These are phyloP conservation scores for Syzygium aqueum DNA, from an alignment of 345 rosid genomes.

Conservation along the genomic window DNA sequence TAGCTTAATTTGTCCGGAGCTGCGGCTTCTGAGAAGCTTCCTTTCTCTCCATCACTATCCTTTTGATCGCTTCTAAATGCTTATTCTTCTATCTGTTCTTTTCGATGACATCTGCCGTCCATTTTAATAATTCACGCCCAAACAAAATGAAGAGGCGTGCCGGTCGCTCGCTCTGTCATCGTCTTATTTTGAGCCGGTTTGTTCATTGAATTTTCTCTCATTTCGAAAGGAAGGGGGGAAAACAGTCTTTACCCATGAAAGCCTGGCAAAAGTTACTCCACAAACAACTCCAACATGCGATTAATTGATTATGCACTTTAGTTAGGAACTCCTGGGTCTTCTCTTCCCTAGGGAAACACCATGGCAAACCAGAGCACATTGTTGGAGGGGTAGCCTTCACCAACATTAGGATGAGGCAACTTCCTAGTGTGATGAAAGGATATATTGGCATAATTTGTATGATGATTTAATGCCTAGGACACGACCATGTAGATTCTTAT, in stretches of 20 bases:
- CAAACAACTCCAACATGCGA: background rate
- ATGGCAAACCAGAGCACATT: background rate
- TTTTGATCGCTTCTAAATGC: background rate
- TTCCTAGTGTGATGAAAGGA: background rate
- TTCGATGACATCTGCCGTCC: background rate
- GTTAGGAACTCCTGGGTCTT: background rate
- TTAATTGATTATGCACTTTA: background rate
- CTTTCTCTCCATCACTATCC: background rate
- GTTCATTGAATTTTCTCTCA: background rate
- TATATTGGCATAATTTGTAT: background rate
- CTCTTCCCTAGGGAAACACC: background rate
- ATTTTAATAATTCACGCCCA: background rate
- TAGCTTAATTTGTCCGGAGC: background rate
- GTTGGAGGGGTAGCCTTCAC: background rate
- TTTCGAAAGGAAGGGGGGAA: background rate
- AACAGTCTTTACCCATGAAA: background rate
- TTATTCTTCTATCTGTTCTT: background rate
- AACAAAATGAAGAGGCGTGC: background rate
- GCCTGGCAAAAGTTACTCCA: background rate
- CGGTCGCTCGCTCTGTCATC: background rate
- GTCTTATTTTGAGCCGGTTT: background rate
- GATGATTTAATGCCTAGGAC: background rate
- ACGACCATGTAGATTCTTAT: background rate
- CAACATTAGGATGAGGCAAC: background rate
- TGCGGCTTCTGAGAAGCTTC: slow-evolving; percentile 6